A percentile compares a stretch with the other conserved stretches of the same genome.
phyloP scores from a whole-genome alignment of 1,284 basidiomycete species.

The Clitocybe nebularis region DNA sequence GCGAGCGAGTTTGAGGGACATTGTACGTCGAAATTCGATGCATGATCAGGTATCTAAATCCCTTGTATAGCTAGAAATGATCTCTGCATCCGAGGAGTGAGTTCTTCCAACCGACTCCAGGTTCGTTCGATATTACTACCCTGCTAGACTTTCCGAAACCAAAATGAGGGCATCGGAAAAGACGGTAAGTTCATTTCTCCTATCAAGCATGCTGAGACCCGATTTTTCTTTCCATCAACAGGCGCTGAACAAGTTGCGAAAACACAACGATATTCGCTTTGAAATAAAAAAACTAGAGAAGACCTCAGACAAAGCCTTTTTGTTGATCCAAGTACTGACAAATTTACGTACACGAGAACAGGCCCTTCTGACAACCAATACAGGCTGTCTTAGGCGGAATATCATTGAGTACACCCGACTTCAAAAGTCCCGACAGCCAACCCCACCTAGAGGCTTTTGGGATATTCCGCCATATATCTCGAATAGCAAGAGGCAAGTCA shows the following conservation, averaged over 20 bases:
- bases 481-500: conserved; percentile 59
- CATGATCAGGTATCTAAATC: background rate
- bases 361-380: conserved; percentile 6
- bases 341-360: background rate
- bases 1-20: conserved; percentile 52
- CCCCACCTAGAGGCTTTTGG: conserved; percentile 62
- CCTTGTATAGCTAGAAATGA: conserved; percentile 52
- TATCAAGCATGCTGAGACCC: background rate
- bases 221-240: conserved; percentile 12
- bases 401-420: conserved; percentile 61
- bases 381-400: conserved; percentile 76
- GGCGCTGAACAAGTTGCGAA: conserved; percentile 61
- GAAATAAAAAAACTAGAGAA: conserved; percentile 63
- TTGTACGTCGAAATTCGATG: conserved; percentile 41
- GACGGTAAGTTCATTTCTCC: conserved; percentile 38
- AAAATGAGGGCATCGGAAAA: conserved; percentile 72
- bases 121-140: background rate
- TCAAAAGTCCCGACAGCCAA: conserved; percentile 66
- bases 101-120: conserved; percentile 9
- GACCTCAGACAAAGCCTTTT: conserved; percentile 65
- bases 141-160: conserved; percentile 54
- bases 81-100: conserved; percentile 69
- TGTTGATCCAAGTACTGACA: conserved; percentile 64
- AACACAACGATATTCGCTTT: conserved; percentile 70
- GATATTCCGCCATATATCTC: conserved; percentile 63